Evolutionary conservation across 2,329 filamentous ascomycete species (phyloP).

Genomic region (Aspergillus tubingensis): DNA sequence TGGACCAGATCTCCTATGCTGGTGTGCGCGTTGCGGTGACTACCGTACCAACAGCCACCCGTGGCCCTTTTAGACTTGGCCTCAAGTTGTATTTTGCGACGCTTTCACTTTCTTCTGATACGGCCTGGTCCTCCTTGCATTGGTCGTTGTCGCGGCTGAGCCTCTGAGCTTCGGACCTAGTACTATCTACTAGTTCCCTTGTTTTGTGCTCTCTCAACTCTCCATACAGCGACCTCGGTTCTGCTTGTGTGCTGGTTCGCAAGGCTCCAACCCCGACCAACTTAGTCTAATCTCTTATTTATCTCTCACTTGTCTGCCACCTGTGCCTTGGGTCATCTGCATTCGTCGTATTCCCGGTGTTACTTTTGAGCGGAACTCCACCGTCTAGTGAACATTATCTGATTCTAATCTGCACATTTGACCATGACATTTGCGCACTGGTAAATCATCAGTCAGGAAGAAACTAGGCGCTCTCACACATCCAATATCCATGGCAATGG

Average conservation of each 20-base stretch:
- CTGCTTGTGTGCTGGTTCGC: not conserved
- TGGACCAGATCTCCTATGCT: conserved; percentile 17
- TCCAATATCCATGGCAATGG: conserved; percentile 25
- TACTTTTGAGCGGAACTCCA: no score
- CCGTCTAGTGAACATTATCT: not conserved
- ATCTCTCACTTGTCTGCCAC: not conserved
- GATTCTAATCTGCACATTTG: conserved; percentile 5
- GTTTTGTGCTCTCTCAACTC: not conserved
- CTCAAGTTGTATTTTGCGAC: not conserved
- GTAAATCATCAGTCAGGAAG: conserved; percentile 7
- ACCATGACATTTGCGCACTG: conserved; percentile 21
- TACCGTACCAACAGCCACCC: conserved; percentile 3
- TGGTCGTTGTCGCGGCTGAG: conserved; percentile 1
- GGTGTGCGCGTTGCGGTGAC: conserved; percentile 16
- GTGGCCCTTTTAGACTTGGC: not conserved
- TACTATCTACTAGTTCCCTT: conserved; percentile 16
- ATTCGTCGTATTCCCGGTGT: not conserved
- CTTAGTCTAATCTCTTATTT: not conserved
- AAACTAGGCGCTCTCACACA: conserved; percentile 11
- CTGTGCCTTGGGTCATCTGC: not conserved
- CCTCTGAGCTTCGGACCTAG: conserved; percentile 12
- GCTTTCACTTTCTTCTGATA: not conserved
- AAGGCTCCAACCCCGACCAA: not conserved
- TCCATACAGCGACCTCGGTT: not conserved
- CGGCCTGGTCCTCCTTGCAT: conserved; percentile 5